These are phyloP conservation scores for Rutstroemia sp. DNA, from an alignment of 2,329 filamentous ascomycete genomes.

Conservation along the genomic window DNA sequence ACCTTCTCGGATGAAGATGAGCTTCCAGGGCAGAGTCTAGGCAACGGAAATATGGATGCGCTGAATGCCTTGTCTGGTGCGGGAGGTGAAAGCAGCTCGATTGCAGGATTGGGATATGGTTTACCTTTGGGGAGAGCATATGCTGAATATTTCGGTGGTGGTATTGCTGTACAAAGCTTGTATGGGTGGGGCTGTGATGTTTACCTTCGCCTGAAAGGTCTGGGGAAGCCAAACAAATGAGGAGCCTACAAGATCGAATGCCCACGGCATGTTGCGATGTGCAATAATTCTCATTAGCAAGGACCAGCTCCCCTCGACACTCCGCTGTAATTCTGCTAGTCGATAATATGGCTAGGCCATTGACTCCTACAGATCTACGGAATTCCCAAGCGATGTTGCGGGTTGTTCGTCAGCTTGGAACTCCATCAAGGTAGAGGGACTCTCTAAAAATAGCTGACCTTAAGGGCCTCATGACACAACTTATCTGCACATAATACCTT, in stretches of 20 bases:
- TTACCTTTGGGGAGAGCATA: conserved; percentile 86
- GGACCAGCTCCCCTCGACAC: too few species aligned
- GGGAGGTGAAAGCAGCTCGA: conserved; percentile 68
- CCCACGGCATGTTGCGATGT: too few species aligned
- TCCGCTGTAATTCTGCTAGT: too few species aligned
- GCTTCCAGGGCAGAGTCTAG: conserved; percentile 35
- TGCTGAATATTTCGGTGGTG: conserved; percentile 95
- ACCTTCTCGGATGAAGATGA: conserved; percentile 68
- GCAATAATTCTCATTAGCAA: too few species aligned
- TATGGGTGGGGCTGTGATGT: conserved; percentile 81
- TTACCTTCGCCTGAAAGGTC: conserved; percentile 46
- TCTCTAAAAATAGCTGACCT: too few species aligned
- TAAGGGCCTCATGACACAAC: too few species aligned
- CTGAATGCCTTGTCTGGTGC: conserved; percentile 68
- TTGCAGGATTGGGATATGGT: conserved; percentile 90
- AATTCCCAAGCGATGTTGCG: too few species aligned
- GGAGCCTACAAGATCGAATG: background rate
- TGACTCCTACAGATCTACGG: too few species aligned
- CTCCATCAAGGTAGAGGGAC: too few species aligned
- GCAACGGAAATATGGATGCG: conserved; percentile 51
- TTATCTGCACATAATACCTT: too few species aligned
- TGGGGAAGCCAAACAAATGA: conserved; percentile 22
- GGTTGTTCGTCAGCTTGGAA: too few species aligned
- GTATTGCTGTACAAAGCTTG: conserved; percentile 88
- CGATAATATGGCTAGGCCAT: too few species aligned